A percentile compares a stretch with the other conserved stretches of the same genome.
Evolutionary conservation across 768 basidiomycete genomes (phyloP).

Genomic region (Trametes cingulata): DNA sequence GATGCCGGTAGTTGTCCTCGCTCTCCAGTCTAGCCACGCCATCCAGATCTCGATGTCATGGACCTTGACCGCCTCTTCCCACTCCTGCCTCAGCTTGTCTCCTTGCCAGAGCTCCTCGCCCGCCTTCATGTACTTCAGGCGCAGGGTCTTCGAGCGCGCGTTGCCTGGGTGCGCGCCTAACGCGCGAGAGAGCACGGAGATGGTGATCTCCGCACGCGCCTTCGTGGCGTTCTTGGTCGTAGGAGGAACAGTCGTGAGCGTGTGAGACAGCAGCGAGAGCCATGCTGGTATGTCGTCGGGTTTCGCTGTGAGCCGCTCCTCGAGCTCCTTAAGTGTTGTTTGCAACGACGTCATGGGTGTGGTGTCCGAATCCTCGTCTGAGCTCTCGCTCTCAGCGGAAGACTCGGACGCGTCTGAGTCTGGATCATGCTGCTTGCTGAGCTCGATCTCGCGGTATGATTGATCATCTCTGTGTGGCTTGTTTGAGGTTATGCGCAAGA

Average conservation of each 20-base stretch:
- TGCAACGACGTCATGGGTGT: conserved; percentile 46
- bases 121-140: conserved; percentile 65
- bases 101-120: conserved; percentile 74
- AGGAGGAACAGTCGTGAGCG: conserved; percentile 60
- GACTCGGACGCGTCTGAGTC: conserved; percentile 39
- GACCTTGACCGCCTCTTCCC: conserved; percentile 62
- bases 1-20: conserved; percentile 48
- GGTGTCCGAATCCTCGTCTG: conserved; percentile 30
- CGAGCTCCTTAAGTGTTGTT: conserved; percentile 56
- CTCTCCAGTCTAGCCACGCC: conserved; percentile 80
- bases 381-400: conserved; percentile 28
- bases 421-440: conserved; percentile 25
- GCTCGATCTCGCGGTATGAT: conserved; percentile 53
- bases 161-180: conserved; percentile 56
- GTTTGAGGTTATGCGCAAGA: conserved; percentile 56
- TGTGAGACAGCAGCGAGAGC: conserved; percentile 63
- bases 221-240: conserved; percentile 68
- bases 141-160: conserved; percentile 47
- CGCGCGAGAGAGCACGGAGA: conserved; percentile 69
- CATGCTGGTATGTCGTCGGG: conserved; percentile 59
- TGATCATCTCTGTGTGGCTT: conserved; percentile 36
- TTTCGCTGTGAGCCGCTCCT: conserved; percentile 50
- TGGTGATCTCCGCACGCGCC: conserved; percentile 68
- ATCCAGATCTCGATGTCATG: conserved; percentile 65
- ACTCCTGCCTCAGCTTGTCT: conserved; percentile 57